Conservation (phyloP, 176 grass and related monocot species). For the Carex parvula region DNA sequence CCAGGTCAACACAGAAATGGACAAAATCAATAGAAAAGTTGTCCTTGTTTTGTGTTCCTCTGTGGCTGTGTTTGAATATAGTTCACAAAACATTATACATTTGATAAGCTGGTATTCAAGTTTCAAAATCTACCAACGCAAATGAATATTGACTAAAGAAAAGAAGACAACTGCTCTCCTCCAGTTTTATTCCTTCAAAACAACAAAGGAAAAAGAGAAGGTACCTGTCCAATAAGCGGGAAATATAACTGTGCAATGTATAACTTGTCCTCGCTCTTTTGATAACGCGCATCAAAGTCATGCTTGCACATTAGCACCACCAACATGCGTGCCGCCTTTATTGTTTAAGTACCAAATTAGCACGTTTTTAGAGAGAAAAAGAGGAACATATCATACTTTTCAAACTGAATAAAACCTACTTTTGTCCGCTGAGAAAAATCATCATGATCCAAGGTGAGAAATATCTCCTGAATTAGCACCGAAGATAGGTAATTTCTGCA, state of each 20-base stretch:
- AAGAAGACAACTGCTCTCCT: not conserved
- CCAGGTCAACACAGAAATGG: not conserved
- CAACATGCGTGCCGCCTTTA: constrained; percentile 93
- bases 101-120: not conserved
- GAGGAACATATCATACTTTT: not conserved
- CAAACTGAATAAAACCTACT: constrained; percentile 41
- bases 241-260: constrained; percentile 98
- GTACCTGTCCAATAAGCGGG: constrained; percentile 91
- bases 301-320: constrained; percentile 95
- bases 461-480: constrained; percentile 99
- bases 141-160: not conserved
- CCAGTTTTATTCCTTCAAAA: not conserved
- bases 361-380: constrained; percentile 2
- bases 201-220: not conserved
- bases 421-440: constrained; percentile 92
- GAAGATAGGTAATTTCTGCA: constrained; percentile 95
- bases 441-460: constrained; percentile 99
- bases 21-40: constrained; percentile 3
- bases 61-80: not conserved
- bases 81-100: not conserved
- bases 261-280: constrained; percentile 91
- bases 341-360: constrained; percentile 5
- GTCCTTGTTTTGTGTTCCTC: not conserved
- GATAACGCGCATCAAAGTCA: constrained; percentile 95
- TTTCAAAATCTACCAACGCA: not conserved